Evolutionary conservation across 495 filamentous ascomycete species (phyloP).

Genomic region (Aspergillus homomorphus): DNA sequence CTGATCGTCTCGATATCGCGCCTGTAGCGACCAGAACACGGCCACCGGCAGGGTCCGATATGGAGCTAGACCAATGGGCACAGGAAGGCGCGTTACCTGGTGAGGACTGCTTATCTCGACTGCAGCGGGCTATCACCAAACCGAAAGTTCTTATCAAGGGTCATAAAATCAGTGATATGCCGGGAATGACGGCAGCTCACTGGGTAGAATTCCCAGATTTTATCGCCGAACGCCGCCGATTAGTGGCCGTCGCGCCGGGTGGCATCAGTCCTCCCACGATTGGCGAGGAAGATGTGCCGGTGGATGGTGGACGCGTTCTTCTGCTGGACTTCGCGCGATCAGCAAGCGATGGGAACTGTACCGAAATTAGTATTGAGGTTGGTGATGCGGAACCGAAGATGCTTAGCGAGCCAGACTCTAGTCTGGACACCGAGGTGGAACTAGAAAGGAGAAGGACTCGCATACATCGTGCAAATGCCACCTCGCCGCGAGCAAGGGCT

Average conservation of each 20-base stretch:
- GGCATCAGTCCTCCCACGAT: slow-evolving; percentile 58
- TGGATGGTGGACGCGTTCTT: slow-evolving; percentile 79
- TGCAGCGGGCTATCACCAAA: slow-evolving; percentile 32
- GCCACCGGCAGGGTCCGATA: slow-evolving; percentile 8
- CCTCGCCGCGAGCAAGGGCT: slow-evolving; percentile 19
- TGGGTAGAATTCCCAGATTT: slow-evolving; percentile 34
- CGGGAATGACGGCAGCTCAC: slow-evolving; percentile 40
- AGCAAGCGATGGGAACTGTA: slow-evolving; percentile 49
- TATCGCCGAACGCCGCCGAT: slow-evolving; percentile 34
- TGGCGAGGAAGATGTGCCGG: slow-evolving; percentile 72
- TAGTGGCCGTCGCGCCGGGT: slow-evolving; percentile 74
- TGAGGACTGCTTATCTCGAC: slow-evolving; percentile 29
- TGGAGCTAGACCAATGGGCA: slow-evolving; percentile 12
- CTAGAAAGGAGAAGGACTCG: slow-evolving; percentile 71
- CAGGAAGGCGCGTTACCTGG: slow-evolving; percentile 8
- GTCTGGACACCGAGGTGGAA: slow-evolving; percentile 78
- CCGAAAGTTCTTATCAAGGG: slow-evolving; percentile 39
- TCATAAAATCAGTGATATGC: slow-evolving; percentile 39
- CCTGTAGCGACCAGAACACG: slow-evolving; percentile 20
- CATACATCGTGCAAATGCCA: slow-evolving; percentile 32
- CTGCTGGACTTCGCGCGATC: slow-evolving; percentile 72
- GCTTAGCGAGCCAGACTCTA: slow-evolving; percentile 70
- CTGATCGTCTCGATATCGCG: slow-evolving; percentile 63
- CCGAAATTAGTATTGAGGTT: slow-evolving; percentile 67
- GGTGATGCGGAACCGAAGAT: slow-evolving; percentile 66